Conservation (phyloP, 1,284 basidiomycete genomes). For the Apiotrichum laibachii region DNA sequence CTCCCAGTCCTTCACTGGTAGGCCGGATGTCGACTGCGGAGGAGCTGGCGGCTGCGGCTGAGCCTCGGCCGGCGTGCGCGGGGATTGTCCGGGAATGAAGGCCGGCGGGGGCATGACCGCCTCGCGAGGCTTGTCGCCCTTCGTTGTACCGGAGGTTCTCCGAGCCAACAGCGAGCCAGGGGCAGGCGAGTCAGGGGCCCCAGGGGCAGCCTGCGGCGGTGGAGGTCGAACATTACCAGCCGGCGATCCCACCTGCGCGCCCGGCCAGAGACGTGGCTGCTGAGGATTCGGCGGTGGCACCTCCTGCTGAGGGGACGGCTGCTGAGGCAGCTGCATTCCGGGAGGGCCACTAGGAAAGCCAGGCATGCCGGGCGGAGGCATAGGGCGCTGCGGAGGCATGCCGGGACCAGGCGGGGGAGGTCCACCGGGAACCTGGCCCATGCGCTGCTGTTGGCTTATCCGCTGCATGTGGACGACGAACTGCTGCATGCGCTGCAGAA, state of each 20-base stretch:
- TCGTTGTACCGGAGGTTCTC: conserved; percentile 8
- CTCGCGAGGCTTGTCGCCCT: conserved; percentile 12
- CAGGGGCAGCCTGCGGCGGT: conserved; percentile 26
- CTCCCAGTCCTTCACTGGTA: conserved; percentile 49
- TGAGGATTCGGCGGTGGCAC: conserved; percentile 3
- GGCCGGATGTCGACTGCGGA: conserved; percentile 29
- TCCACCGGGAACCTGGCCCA: conserved; percentile 2
- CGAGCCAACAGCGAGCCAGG: conserved; percentile 9
- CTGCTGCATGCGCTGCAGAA: conserved; percentile 41
- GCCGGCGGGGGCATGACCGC: conserved; percentile 38
- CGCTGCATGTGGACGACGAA: conserved; percentile 25
- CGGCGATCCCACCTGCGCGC: background rate
- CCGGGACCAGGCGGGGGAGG: conserved; percentile 8
- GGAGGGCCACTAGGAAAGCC: conserved; percentile 17
- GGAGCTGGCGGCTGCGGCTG: conserved; percentile 30
- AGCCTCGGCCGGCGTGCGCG: conserved; percentile 37
- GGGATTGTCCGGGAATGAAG: conserved; percentile 31
- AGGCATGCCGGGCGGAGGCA: conserved; percentile 16
- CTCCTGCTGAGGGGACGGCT: conserved; percentile 10
- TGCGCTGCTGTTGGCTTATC: conserved; percentile 5
- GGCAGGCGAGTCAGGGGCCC: conserved; percentile 17
- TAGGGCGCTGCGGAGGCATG: conserved; percentile 5
- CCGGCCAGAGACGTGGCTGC: conserved; percentile 14
- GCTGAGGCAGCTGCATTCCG: conserved; percentile 11
- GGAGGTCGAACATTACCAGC: conserved; percentile 26